These are phyloP conservation scores for Trifolium repens DNA, from an alignment of 306 rosid genomes.

Conservation along the genomic window DNA sequence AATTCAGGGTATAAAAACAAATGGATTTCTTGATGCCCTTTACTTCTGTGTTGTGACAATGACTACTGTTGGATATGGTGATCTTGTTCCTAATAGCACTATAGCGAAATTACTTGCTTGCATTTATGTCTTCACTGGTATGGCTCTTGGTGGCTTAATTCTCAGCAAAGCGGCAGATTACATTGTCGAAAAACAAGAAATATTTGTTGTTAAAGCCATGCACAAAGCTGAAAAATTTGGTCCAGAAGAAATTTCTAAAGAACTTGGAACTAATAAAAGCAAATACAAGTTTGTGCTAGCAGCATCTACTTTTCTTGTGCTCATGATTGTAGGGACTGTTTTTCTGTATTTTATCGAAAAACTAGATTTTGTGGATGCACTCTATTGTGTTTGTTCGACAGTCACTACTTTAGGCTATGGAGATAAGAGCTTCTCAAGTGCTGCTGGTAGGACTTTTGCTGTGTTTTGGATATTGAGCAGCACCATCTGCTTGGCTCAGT, in stretches of 20 bases:
- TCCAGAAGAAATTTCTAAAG: slow-evolving; percentile 52
- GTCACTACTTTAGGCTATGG: slow-evolving; percentile 90
- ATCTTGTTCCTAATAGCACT: slow-evolving; percentile 72
- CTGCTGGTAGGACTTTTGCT: slow-evolving; percentile 68
- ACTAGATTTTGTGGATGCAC: slow-evolving; percentile 62
- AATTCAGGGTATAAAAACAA: slow-evolving; percentile 64
- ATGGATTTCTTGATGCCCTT: slow-evolving; percentile 68
- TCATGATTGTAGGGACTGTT: slow-evolving; percentile 56
- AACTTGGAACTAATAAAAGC: slow-evolving; percentile 52
- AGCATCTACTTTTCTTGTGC: slow-evolving; percentile 47
- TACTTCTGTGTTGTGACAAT: slow-evolving; percentile 89
- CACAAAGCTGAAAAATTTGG: slow-evolving; percentile 40
- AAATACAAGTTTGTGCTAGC: slow-evolving; percentile 64
- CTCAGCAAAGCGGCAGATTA: slow-evolving; percentile 81
- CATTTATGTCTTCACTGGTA: slow-evolving; percentile 73
- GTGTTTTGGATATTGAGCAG: slow-evolving; percentile 82
- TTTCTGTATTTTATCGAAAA: slow-evolving; percentile 61
- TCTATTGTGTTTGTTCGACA: slow-evolving; percentile 85
- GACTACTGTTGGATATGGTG: slow-evolving; percentile 93
- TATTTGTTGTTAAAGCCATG: slow-evolving; percentile 59
- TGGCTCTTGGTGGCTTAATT: slow-evolving; percentile 70
- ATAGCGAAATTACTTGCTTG: slow-evolving; percentile 76
- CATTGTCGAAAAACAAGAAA: slow-evolving; percentile 80
- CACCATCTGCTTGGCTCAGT: slow-evolving; percentile 81
- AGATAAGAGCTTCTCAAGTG: slow-evolving; percentile 77